A percentile compares a stretch with the other conserved stretches of the same genome.
Conservation (phyloP, 176 grass and related monocot species). For the Oryza punctata region DNA sequence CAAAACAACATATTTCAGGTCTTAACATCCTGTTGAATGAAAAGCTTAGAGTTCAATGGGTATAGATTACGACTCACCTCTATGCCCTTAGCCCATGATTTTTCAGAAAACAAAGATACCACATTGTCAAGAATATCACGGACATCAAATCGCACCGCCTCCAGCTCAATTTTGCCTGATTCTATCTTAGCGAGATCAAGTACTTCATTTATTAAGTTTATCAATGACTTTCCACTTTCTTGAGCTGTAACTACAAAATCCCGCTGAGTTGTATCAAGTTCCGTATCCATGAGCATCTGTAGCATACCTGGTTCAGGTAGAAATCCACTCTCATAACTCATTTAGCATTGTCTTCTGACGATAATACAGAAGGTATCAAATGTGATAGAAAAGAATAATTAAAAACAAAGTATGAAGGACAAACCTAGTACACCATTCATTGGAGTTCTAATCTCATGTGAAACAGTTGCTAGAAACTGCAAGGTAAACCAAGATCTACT, state of each 20-base stretch:
- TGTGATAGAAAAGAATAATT: background rate
- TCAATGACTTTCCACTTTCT: constrained; percentile 70
- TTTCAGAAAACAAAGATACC: constrained; percentile 76
- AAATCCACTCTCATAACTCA: constrained; percentile 7
- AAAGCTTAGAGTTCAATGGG: constrained; percentile 18
- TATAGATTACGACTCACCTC: constrained; percentile 50
- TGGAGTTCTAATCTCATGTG: constrained; percentile 86
- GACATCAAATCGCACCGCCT: constrained; percentile 72
- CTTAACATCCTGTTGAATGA: background rate
- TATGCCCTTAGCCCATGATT: constrained; percentile 72
- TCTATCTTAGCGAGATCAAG: constrained; percentile 89
- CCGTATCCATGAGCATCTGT: constrained; percentile 85
- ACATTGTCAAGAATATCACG: constrained; percentile 83
- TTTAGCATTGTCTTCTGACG: constrained; percentile 8
- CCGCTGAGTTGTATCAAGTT: constrained; percentile 78
- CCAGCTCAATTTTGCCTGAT: constrained; percentile 77
- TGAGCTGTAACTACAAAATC: constrained; percentile 85
- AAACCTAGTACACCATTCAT: constrained; percentile 92
- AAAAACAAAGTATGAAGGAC: constrained; percentile 30
- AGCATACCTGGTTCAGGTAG: constrained; percentile 66
- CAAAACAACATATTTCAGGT: constrained; percentile 27
- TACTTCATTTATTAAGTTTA: constrained; percentile 85
- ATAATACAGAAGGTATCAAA: constrained; percentile 14
- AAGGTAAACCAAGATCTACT: constrained; percentile 42
- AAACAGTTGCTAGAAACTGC: constrained; percentile 92